Base-by-base conservation (phyloP, 2,329 filamentous ascomycete genomes). In the Ophioceras dolichostomum region DNA sequence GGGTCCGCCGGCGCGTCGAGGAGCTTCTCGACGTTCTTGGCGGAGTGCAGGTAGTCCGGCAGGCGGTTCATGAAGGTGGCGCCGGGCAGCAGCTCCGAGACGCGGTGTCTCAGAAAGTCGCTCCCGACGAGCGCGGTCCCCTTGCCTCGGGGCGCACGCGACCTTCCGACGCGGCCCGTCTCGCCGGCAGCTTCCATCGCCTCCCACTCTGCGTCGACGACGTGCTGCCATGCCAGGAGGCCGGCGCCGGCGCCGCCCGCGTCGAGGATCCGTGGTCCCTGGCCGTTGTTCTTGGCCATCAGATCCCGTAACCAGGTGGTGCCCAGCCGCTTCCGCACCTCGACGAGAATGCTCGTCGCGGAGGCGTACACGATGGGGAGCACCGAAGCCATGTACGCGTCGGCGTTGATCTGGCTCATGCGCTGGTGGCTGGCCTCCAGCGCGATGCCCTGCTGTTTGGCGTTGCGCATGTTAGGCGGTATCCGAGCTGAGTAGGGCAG, bases 61-160 rank as follows among this genome's bases (percentile, higher is more conserved):
- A 96, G 63, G 4, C 88, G 78, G 7, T 89, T 88, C 7, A 98
- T 68, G 52, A 98, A 95, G 0, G 83, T 93, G 0, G 91, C 96
- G 54, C 95, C 81, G 27, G 93, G 72, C 10, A 98, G 64, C 44
- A 96, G 73, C 14, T 65, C 67, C 45, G 86, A 85, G 18, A 86
- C 68, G 22, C 87, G 80, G 39, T 83, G 68, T 14, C 87, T 76
- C 20, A 98, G 65, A 3, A 76, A 63, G 43, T 86, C 75, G 0
- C 85, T 83, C 1, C 79, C 86, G 2, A 83, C 76, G 3, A 96
- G 62, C 2, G 94, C 87, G 0, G 85, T 88, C 38, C 83, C 81
- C 54, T 81, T 86, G 1, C 85, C 83, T 5, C 20, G 10, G 3
- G 71, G 65, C 1, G 77, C 73, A n/a, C n/a, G n/a, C n/a, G n/a